phyloP scores from a whole-genome alignment of 768 basidiomycete genomes.

The Gautieria morchelliformis region DNA sequence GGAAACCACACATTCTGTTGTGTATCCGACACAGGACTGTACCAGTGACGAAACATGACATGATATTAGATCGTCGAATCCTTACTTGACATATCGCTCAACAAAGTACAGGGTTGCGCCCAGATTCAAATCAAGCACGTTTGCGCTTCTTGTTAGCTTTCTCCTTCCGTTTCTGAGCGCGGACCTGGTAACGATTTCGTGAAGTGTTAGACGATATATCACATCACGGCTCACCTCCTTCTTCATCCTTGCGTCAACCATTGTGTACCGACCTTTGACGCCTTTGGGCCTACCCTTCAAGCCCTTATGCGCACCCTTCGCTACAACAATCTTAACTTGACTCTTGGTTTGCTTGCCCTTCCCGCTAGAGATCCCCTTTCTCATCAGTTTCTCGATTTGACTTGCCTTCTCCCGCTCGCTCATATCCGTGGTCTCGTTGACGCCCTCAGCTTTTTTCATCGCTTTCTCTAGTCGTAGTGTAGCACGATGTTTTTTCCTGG shows the following conservation, averaged over 20 bases:
- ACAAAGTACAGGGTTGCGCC: not conserved
- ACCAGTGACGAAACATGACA: not conserved
- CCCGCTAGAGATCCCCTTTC: constrained; percentile 60
- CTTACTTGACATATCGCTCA: not conserved
- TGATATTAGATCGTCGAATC: not conserved
- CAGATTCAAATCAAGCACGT: constrained; percentile 14
- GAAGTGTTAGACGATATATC: not conserved
- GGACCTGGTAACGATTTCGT: constrained; percentile 38
- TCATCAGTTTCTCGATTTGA: constrained; percentile 88
- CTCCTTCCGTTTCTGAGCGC: constrained; percentile 72
- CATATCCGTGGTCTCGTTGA: constrained; percentile 80
- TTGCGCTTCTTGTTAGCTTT: constrained; percentile 59
- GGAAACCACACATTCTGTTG: not conserved
- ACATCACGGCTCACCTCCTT: constrained; percentile 57
- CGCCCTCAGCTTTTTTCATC: constrained; percentile 91
- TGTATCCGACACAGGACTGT: not conserved
- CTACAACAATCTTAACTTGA: constrained; percentile 77
- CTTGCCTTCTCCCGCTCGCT: constrained; percentile 93
- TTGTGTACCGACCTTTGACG: constrained; percentile 88
- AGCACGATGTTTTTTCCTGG: constrained; percentile 89
- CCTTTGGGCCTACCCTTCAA: constrained; percentile 91
- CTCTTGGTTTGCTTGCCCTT: constrained; percentile 57
- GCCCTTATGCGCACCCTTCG: constrained; percentile 82
- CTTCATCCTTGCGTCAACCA: constrained; percentile 91
- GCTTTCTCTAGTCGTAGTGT: constrained; percentile 80